Evolutionary conservation across 441 rosid species (phyloP), one percentile per base, ranked within the genome.

Genomic region (Caryocar brasiliense): DNA sequence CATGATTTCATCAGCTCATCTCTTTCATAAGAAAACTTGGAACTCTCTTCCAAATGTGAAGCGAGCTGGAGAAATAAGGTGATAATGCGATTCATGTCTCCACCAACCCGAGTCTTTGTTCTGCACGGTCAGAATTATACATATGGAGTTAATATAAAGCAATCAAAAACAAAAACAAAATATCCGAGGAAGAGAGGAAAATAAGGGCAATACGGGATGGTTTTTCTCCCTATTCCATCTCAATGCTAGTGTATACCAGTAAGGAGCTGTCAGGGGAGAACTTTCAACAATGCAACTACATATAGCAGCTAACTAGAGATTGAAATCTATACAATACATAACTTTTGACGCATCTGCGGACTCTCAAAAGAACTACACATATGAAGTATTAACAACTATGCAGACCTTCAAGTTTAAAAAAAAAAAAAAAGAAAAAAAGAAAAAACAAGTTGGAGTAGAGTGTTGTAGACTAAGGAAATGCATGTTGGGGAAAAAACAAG

Each of bases 61-160:
- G 92, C 99, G 45, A 94, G 95, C 66, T 80, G 83, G 66, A 90
- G 80, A 70, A 94, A 90, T 51, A 79, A 64, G 12, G 84, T 55
- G 62, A 79, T 74, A 44, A 86, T 73, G 62, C 26, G 78, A 77
- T 85, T 83, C 86, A 86, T 86, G 67, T 86, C 83, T 58, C 86
- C 81, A 35, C 83, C 63, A 62, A 95, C 89, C 30, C 83, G 79
- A 62, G 61, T 83, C 76, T 83, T 86, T 42, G 79, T 83, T 66
- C 99, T 94, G 77, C 68, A 61, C 43, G 45, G 64, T 72, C 20
- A 63, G 49, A 61, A 27, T 48, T n/a, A 14, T 8, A 24, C 11
- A 30, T 1, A 38, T 25, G 17, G 15, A 6, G 29, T 50, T 22
- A 24, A 21, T 48, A 22, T 36, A 32, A 54, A 51, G 51, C 36